Conservation (phyloP, 2,329 filamentous ascomycete genomes). For the Pyricularia sp. region DNA sequence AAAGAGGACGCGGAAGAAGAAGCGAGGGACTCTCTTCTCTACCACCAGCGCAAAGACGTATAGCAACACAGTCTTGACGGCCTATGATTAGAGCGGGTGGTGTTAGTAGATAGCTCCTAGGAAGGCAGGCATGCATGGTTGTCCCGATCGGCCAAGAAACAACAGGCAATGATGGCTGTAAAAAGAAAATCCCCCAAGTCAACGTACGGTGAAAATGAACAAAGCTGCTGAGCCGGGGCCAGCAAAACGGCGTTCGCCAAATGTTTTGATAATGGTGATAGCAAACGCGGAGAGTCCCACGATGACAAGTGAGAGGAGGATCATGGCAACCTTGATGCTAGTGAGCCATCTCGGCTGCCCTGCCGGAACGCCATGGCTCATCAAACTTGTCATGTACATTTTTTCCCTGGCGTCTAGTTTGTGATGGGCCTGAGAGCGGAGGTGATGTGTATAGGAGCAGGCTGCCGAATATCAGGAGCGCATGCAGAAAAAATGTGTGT, state of each 20-base stretch:
- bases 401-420: not conserved
- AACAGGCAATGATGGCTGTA: too few species aligned
- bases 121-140: not conserved
- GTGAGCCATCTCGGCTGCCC: conserved; percentile 21
- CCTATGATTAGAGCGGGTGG: conserved; percentile 12
- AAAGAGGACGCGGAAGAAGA: conserved; percentile 25
- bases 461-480: not conserved
- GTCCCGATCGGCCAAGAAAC: too few species aligned
- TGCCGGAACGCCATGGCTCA: conserved; percentile 22
- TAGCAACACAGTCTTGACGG: conserved; percentile 26
- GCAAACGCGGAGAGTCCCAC: conserved; percentile 27
- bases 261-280: conserved; percentile 18
- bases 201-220: conserved; percentile 42
- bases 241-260: conserved; percentile 10
- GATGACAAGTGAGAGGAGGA: conserved; percentile 25
- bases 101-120: not conserved
- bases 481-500: not conserved
- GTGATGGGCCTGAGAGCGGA: not conserved
- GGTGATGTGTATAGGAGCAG: not conserved
- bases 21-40: conserved; percentile 21
- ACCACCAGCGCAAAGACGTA: conserved; percentile 23
- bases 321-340: conserved; percentile 22
- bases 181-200: too few species aligned
- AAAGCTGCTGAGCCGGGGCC: conserved; percentile 25
- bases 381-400: conserved; percentile 16